Base-by-base conservation (phyloP, 2,329 filamentous ascomycete species). In the Hymenoscyphus salicellus region DNA sequence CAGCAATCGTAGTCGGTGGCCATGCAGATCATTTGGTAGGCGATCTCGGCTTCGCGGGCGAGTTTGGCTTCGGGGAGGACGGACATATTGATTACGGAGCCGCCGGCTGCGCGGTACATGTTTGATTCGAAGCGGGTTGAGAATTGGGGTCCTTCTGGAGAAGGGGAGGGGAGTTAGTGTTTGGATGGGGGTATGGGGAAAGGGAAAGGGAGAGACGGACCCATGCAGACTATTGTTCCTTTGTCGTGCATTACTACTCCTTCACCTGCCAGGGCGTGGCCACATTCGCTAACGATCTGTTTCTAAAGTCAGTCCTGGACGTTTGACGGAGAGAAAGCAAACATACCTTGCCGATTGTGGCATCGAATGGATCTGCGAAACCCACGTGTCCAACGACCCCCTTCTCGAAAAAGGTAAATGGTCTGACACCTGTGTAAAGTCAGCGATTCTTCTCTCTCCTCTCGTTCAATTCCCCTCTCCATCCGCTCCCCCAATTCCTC, bases 1-100 rank as follows among this genome's bases (percentile, higher is more conserved):
- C 95, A 99, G 86, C 94, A 98, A 82, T 99, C 95, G 78, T 99
- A 99, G 82, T 99, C 95, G 32, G 95, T 99, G 38, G 92, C 92
- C 95, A 99, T 99, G 83, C 94, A 97, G 75, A 99, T 96, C 86
- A 97, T 96, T 81, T 96, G 93, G 79, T 98, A 98, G 41, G 90
- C 90, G 72, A 99, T 90, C 82, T 99, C 95, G 28, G 95, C 95
- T 81, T 99, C 95, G 62, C 92, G 89, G 10, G 95, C 95, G 23
- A 99, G 88, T 83, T 99, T 99, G 59, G 94, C 91, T 81, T 99
- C 95, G 23, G 95, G 95, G 17, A 99, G 84, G 16, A 89, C 90
- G 55, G 92, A 96, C 95, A 99, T 99, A 85, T 98, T 98, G 83
- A 99, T 98, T 61, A 98, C 91, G 70, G 86, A 90, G 71, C 93